Base-by-base conservation (phyloP, 805 yeast species). In the Metschnikowia shivogae region DNA sequence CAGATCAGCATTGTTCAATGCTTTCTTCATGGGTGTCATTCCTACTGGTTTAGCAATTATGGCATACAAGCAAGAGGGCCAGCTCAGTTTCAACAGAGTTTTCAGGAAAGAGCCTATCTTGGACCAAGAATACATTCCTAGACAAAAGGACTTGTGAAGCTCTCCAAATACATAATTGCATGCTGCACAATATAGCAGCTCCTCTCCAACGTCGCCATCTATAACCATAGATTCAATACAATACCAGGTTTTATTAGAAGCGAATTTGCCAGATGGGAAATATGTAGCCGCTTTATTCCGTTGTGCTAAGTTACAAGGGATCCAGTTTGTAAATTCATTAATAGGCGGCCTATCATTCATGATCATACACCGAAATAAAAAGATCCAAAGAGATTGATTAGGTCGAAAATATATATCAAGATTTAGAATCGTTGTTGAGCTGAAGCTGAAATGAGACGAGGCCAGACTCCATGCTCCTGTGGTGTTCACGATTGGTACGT, bases 1-100 rank as follows among this genome's bases (percentile, higher is more conserved):
- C 20, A 62, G 61, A 49, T 64, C 72, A 6, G 68, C 65, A 11
- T 36, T 58, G 17, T 68, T 69, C 59, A 67, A 61, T 49, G 48
- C 63, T 2, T 43, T 71, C 26, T 53, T 58, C 46, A 70, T 69
- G 71, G 75, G 72, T 8, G 36, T 62, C 26, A 52, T 71, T 29
- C 76, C 76, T 28, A 59, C 58, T 29, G 72, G 67, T 24, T 56
- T 70, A 47, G 60, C 70, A 13, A 57, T 60, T 46, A 59, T 44
- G 43, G 73, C 74, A 24, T 70, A 71, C 55, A 56, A 56, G 44
- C 50, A 48, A 30, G 76, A 71, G 40, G 76, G 76, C n/a, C 64
- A 68, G 49, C 42, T 56, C 36, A 54, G 55, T 39, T 61, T 65
- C 49, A 44, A 49, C 48, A 60, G 72, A 53, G 55, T 47, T 32